These are phyloP conservation scores for Fusarium transvaalense DNA, from an alignment of 2,329 filamentous ascomycete species.

Conservation along the genomic window DNA sequence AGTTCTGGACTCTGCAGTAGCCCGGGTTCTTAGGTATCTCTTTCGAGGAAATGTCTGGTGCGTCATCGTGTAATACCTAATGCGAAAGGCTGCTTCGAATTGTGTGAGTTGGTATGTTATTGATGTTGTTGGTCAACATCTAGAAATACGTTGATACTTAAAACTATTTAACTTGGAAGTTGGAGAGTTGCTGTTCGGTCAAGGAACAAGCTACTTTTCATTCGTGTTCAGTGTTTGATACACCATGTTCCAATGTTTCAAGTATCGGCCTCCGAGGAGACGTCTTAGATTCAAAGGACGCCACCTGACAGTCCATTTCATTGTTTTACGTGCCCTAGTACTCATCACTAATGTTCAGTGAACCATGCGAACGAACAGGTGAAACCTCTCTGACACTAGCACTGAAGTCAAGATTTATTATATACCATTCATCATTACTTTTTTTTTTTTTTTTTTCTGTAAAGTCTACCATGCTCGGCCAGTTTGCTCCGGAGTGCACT, in stretches of 20 bases:
- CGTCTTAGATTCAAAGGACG: neutral
- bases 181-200: neutral
- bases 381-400: neutral
- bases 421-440: neutral
- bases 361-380: neutral
- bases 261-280: neutral
- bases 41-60: constrained; percentile 1
- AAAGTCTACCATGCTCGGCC: neutral
- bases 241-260: neutral
- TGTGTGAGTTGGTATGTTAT: neutral
- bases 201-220: neutral
- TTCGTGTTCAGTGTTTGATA: neutral
- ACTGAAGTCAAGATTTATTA: neutral
- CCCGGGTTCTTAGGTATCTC: constrained; percentile 24
- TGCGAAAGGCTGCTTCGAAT: neutral
- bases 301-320: neutral
- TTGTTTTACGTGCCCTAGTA: neutral
- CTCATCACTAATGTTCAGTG: neutral
- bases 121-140: neutral
- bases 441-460: too few relatives aligned
- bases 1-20: neutral
- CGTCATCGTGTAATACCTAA: constrained; percentile 6
- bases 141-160: neutral
- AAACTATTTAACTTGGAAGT: neutral
- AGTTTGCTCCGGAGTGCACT: too few relatives aligned